These are phyloP conservation scores for Alnus rubra DNA, from an alignment of 306 rosid genomes.

Conservation along the genomic window DNA sequence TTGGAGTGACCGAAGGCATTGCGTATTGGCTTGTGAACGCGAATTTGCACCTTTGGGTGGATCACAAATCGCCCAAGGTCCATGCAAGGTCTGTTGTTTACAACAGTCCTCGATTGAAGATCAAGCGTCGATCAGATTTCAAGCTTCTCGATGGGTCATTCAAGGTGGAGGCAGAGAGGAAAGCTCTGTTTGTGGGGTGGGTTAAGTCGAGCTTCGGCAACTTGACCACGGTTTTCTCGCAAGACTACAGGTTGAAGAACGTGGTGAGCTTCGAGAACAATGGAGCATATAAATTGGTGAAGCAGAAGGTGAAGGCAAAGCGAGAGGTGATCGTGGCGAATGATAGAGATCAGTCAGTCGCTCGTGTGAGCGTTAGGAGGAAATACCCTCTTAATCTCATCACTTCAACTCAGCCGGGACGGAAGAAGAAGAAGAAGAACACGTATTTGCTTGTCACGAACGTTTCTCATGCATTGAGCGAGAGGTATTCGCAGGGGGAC, in stretches of 20 bases:
- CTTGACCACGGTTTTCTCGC: conserved; percentile 42
- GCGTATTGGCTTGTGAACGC: conserved; percentile 83
- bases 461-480: conserved; percentile 51
- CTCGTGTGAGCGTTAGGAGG: conserved; percentile 29
- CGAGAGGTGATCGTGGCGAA: conserved; percentile 33
- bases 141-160: conserved; percentile 64
- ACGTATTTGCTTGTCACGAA: conserved; percentile 48
- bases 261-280: conserved; percentile 33
- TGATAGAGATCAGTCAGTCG: conserved; percentile 28
- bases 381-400: conserved; percentile 50
- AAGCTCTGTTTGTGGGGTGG: conserved; percentile 53
- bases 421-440: conserved; percentile 12
- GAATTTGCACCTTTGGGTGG: conserved; percentile 83
- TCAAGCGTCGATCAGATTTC: conserved; percentile 45
- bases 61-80: conserved; percentile 38
- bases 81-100: conserved; percentile 20
- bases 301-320: conserved; percentile 48
- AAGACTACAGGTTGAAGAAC: conserved; percentile 44
- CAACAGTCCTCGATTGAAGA: conserved; percentile 33
- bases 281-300: conserved; percentile 56
- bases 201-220: conserved; percentile 67
- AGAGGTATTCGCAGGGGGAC: conserved; percentile 28
- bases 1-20: conserved; percentile 63
- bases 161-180: conserved; percentile 51
- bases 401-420: conserved; percentile 35